A percentile compares a stretch with the other conserved stretches of the same genome.
Conservation (phyloP, 805 yeast genomes). For the Yarrowia sp. region DNA sequence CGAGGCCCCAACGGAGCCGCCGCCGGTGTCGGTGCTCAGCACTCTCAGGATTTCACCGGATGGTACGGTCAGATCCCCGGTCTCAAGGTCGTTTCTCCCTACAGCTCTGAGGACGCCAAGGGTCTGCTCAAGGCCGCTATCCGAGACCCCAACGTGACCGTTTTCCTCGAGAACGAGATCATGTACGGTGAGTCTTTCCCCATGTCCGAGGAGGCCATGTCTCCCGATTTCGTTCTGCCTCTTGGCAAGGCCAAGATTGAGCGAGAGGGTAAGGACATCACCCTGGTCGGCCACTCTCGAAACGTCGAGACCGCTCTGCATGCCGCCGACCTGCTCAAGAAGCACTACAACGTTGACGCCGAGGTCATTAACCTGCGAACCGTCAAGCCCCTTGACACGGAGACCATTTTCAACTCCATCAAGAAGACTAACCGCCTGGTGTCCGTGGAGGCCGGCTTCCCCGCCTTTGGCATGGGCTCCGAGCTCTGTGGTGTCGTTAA, state of each 20-base stretch:
- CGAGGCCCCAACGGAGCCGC: slow-evolving; percentile 99
- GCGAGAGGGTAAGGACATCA: slow-evolving; percentile 85
- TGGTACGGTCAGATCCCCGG: slow-evolving; percentile 99
- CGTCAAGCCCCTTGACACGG: slow-evolving; percentile 92
- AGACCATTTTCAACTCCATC: slow-evolving; percentile 78
- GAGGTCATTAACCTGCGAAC: slow-evolving; percentile 96
- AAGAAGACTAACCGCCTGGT: slow-evolving; percentile 96
- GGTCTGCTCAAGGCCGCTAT: slow-evolving; percentile 95
- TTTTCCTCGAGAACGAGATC: slow-evolving; percentile 93
- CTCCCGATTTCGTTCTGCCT: slow-evolving; percentile 87
- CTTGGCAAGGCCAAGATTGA: slow-evolving; percentile 95
- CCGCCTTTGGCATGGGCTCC: slow-evolving; percentile 97
- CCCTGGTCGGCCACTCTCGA: slow-evolving; percentile 89
- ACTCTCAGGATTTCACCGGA: slow-evolving; percentile 94
- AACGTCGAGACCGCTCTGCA: slow-evolving; percentile 80
- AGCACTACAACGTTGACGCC: slow-evolving; percentile 81
- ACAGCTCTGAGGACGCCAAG: slow-evolving; percentile 91
- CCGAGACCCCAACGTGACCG: slow-evolving; percentile 98
- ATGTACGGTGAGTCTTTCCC: slow-evolving; percentile 89
- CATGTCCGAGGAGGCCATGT: slow-evolving; percentile 81
- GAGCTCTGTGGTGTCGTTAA: slow-evolving; percentile 96
- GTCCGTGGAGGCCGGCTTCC: slow-evolving; percentile 97
- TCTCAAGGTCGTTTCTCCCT: slow-evolving; percentile 93
- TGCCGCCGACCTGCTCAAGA: slow-evolving; percentile 84
- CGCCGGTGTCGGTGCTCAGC: slow-evolving; percentile 99